Evolutionary conservation across 2,329 filamentous ascomycete genomes (phyloP), one percentile per base, ranked within the genome.

Genomic region (Ceratocystis huliohia): DNA sequence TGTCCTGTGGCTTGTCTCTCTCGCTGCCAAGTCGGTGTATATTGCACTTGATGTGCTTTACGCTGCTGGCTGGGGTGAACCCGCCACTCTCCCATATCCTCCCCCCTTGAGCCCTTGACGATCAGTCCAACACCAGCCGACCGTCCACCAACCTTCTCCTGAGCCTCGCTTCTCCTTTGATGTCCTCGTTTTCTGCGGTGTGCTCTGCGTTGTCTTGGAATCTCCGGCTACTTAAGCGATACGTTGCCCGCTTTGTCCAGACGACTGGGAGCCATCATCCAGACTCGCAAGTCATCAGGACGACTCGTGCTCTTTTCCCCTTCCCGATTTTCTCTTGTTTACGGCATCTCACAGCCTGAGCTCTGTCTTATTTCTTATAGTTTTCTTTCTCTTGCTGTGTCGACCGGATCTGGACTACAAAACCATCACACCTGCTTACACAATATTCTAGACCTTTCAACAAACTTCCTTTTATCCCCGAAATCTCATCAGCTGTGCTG

Each of bases 401-500:
- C 61, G 44, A 53, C 46, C 41, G 25, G 45, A 33, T 37, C 25
- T 46, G 56, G 56, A 59, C 56, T 20, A n/a, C 56, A 59, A 59
- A 41, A 10, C 56, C 56, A 33, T 20, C 56, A 7, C 13, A 59
- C 20, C 56, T 59, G 56, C 56, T 59, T 37, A 59, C 56, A 59
- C 56, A 15, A 59, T 59, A 25, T 41, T 53, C 28, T 59, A 59
- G 56, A 59, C 56, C 56, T 59, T 59, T 37, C 56, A 59, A 59
- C 56, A 37, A 59, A 41, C 13, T 15, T 41, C 56, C 28, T 59
- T 25, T 25, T 17, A 25, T 28, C 28, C 28, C 15, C 28, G 61
- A 64, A 66, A 45, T 61, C 28, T 57, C 10, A 22, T 64, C 61
- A 64, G 61, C 61, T 64, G 48, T 63, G 61, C 61, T 63, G 65